These are phyloP conservation scores for Saccharomycopsis sp. DNA, from an alignment of 805 yeast genomes.

Conservation along the genomic window DNA sequence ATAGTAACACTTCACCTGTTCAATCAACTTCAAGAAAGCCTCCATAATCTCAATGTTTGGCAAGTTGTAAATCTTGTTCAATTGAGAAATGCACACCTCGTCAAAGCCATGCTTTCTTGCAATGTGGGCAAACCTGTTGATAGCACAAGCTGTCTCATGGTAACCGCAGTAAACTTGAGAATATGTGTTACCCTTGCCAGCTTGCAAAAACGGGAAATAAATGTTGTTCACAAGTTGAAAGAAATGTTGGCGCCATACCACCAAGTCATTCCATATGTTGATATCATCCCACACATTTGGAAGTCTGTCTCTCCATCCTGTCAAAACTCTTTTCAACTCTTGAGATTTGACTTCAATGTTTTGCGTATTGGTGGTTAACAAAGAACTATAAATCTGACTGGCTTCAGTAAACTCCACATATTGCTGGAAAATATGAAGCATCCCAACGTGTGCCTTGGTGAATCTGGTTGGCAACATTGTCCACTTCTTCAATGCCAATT, in stretches of 20 bases:
- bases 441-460: constrained; percentile 78
- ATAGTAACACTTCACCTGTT: constrained; percentile 96
- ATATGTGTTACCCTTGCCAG: constrained; percentile 61
- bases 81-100: constrained; percentile 88
- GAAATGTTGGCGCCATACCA: constrained; percentile 98
- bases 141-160: constrained; percentile 99
- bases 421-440: constrained; percentile 92
- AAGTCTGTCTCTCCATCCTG: constrained; percentile 95
- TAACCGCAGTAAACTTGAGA: constrained; percentile 96
- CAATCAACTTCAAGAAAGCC: constrained; percentile 89
- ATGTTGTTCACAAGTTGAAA: constrained; percentile 93
- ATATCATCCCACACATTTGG: constrained; percentile 98
- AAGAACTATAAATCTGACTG: constrained; percentile 80
- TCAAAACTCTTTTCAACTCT: constrained; percentile 87
- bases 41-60: constrained; percentile 98
- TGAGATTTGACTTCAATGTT: constrained; percentile 89
- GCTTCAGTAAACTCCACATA: constrained; percentile 98
- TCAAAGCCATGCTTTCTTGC: constrained; percentile 96
- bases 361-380: constrained; percentile 83
- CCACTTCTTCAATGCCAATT: constrained; percentile 87
- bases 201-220: constrained; percentile 83
- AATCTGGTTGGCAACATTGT: constrained; percentile 68
- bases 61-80: constrained; percentile 86
- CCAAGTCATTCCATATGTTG: constrained; percentile 93
- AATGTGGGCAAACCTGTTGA: constrained; percentile 95